phyloP scores from a whole-genome alignment of 1,284 basidiomycete species.

The Coriolopsis trogii region DNA sequence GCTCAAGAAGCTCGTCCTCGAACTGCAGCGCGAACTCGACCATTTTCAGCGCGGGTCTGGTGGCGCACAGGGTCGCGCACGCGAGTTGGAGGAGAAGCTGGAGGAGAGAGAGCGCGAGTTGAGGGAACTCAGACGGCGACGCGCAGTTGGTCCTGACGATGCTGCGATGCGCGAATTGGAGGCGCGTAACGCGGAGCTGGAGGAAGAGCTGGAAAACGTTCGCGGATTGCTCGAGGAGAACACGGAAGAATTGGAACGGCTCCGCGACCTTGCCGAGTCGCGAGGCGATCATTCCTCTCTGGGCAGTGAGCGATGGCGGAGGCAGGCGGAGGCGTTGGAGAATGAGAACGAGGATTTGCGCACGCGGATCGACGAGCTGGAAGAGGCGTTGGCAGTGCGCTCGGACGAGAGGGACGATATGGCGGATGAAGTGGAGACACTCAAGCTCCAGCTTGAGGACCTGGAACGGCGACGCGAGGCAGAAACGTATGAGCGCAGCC shows the following conservation, averaged over 20 bases:
- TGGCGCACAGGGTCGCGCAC: constrained; percentile 49
- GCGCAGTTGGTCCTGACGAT: constrained; percentile 42
- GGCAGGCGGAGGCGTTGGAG: constrained; percentile 60
- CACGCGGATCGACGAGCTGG: constrained; percentile 61
- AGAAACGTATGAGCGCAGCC: constrained; percentile 65
- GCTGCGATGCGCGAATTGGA: constrained; percentile 57
- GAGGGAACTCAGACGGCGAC: constrained; percentile 57
- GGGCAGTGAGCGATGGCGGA: constrained; percentile 43
- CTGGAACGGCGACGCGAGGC: constrained; percentile 61
- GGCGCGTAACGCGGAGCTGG: constrained; percentile 63
- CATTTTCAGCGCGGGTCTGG: constrained; percentile 62
- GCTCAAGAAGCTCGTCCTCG: constrained; percentile 85
- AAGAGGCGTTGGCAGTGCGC: constrained; percentile 52
- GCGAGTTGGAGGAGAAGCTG: constrained; percentile 70
- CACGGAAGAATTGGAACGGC: constrained; percentile 70
- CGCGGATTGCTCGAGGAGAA: constrained; percentile 74
- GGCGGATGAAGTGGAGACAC: constrained; percentile 60
- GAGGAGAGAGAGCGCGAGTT: constrained; percentile 72
- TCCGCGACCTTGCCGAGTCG: constrained; percentile 64
- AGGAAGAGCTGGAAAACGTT: constrained; percentile 70
- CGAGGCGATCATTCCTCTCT: constrained; percentile 46
- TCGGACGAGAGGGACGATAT: constrained; percentile 77
- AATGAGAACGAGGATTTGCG: constrained; percentile 67
- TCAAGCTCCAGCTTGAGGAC: constrained; percentile 72
- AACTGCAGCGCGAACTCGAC: constrained; percentile 82